These are phyloP conservation scores for Halenospora varia DNA, from an alignment of 495 filamentous ascomycete species.

Conservation along the genomic window DNA sequence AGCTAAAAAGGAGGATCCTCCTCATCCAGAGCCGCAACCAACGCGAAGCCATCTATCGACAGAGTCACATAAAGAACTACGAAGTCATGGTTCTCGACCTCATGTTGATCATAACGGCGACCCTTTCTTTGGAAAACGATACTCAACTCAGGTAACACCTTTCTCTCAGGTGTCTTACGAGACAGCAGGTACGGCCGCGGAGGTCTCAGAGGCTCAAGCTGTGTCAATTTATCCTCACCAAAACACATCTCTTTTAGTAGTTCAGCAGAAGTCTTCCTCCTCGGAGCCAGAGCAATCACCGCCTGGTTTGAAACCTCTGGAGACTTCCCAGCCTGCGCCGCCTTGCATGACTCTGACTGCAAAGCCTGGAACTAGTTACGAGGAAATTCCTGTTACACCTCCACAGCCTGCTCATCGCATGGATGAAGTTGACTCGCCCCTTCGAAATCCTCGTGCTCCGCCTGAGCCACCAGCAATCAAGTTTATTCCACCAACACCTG, in stretches of 20 bases:
- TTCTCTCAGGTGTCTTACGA: constrained; percentile 58
- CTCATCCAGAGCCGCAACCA: neutral
- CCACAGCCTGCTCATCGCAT: constrained; percentile 41
- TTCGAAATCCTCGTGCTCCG: constrained; percentile 71
- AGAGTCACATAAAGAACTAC: constrained; percentile 14
- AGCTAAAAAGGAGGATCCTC: constrained; percentile 12
- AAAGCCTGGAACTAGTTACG: constrained; percentile 16
- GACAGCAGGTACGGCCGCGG: constrained; percentile 45
- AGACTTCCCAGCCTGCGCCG: constrained; percentile 28
- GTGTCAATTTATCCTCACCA: constrained; percentile 83
- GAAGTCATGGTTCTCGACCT: constrained; percentile 7
- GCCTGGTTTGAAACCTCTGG: constrained; percentile 18
- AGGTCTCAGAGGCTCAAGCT: constrained; percentile 73
- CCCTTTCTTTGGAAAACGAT: constrained; percentile 49
- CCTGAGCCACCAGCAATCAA: constrained; percentile 60
- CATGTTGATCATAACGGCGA: constrained; percentile 47
- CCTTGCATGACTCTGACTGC: constrained; percentile 31
- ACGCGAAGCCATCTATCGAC: constrained; percentile 5
- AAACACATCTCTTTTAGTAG: constrained; percentile 74
- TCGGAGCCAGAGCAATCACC: constrained; percentile 27
- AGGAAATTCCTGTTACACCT: constrained; percentile 36
- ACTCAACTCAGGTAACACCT: constrained; percentile 49
- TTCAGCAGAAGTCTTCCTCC: constrained; percentile 63
- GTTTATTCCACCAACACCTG: constrained; percentile 70
- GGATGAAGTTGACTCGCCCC: constrained; percentile 58